Evolutionary conservation across 2,329 filamentous ascomycete species (phyloP).

Genomic region (Phialophora tarda): DNA sequence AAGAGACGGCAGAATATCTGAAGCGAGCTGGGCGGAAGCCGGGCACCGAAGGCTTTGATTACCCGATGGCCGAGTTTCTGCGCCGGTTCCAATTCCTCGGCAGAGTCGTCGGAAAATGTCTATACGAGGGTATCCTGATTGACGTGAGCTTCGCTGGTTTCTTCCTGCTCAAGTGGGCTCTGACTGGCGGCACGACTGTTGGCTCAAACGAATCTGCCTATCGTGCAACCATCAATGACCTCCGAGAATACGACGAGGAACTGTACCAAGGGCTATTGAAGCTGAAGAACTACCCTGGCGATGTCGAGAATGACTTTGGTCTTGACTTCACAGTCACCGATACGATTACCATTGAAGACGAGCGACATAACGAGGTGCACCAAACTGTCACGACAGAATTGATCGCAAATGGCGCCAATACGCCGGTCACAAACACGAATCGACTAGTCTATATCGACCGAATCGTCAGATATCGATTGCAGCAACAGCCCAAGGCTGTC

Average conservation of each 20-base stretch:
- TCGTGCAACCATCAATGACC: conserved; percentile 90
- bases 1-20: conserved; percentile 68
- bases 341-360: conserved; percentile 50
- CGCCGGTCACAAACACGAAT: conserved; percentile 86
- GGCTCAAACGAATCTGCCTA: conserved; percentile 73
- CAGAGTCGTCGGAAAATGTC: conserved; percentile 90
- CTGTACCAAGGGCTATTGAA: conserved; percentile 82
- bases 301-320: conserved; percentile 74
- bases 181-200: conserved; percentile 68
- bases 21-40: conserved; percentile 55
- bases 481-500: conserved; percentile 78
- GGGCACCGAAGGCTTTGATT: conserved; percentile 62
- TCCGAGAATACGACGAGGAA: conserved; percentile 87
- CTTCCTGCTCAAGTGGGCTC: conserved; percentile 93
- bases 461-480: conserved; percentile 84
- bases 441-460: conserved; percentile 92
- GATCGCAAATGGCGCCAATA: conserved; percentile 75
- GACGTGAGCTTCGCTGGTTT: conserved; percentile 93
- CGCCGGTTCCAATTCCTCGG: conserved; percentile 88
- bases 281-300: conserved; percentile 45
- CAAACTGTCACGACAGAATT: conserved; percentile 75
- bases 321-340: conserved; percentile 92
- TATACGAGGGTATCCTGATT: conserved; percentile 95
- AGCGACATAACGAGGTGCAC: conserved; percentile 49
- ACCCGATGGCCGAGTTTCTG: conserved; percentile 65